A percentile compares a stretch with the other conserved stretches of the same genome.
Conservation (phyloP, 169 alveolate genomes). For the Pseudocohnilembus persalinus region DNA sequence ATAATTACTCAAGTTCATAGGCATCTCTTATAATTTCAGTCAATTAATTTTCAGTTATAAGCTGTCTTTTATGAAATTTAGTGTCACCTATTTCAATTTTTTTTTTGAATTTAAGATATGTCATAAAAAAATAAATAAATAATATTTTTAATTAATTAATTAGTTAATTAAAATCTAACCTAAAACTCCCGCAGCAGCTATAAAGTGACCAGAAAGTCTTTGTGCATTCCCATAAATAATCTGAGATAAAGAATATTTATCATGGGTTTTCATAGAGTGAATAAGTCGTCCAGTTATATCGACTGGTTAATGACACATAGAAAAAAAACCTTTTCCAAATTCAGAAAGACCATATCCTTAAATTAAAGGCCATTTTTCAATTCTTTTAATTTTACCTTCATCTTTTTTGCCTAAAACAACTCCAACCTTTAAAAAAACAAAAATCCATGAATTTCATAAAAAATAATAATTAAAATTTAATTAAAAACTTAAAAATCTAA, state of each 20-base stretch:
- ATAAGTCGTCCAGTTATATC: constrained; percentile 26
- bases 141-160: no score
- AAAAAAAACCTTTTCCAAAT: constrained; percentile 37
- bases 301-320: constrained; percentile 30
- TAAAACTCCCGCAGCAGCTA: background rate
- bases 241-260: constrained; percentile 29
- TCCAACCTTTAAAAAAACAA: no score
- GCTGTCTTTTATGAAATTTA: constrained; percentile 28
- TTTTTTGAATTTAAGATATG: no score
- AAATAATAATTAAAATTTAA: no score
- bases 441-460: no score
- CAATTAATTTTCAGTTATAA: constrained; percentile 21
- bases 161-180: background rate
- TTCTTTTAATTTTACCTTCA: constrained; percentile 17
- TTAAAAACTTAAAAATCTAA: no score
- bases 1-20: constrained; percentile 32
- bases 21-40: constrained; percentile 36
- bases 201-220: constrained; percentile 30
- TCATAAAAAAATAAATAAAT: no score
- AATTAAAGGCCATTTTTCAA: constrained; percentile 50
- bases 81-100: constrained; percentile 15
- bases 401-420: constrained; percentile 15
- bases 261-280: constrained; percentile 28
- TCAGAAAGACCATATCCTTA: constrained; percentile 37
- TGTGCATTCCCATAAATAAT: constrained; percentile 20